Base-by-base conservation (phyloP, 805 yeast genomes). In the Zygoascus flipseniorum region DNA sequence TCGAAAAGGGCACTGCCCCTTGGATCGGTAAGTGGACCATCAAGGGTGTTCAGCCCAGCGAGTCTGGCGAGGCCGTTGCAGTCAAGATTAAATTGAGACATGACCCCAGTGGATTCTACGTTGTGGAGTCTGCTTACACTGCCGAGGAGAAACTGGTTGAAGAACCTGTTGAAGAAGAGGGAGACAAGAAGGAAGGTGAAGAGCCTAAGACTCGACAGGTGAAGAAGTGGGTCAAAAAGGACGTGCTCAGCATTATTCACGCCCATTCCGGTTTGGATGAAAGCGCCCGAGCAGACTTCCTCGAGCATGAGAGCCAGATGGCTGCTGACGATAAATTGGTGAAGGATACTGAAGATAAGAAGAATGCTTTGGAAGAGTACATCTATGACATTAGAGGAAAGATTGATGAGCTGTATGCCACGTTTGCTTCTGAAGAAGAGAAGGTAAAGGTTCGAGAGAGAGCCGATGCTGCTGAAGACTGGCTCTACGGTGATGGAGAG, bases 341-440 rank as follows among this genome's bases (percentile, higher is more conserved):
- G 61, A 95, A 95, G 62, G 98, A 93, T 76, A 93, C 98, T 61
- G 98, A 93, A 79, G 97, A 93, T 76, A 89, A 89, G 74, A 93
- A 93, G 85, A 93, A 93, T 72, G 93, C 96, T 60, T 79, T 93
- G 58, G 99, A 93, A 79, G 99, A 93, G 79, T 93, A 93, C 80
- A 93, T 93, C 67, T 93, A 93, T 76, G 95, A 89, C 66, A 82
- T 92, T 74, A 86, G 99, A 77, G 96, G 95, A 71, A 93, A 93
- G 78, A 79, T 93, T 67, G 98, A 90, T 56, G 99, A 89, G 54
- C 83, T 83, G 65, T 92, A 92, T 71, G 79, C 86, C 62, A 83
- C 77, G 64, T 93, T 90, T 69, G 97, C 97, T 54, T 79, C 86
- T 61, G 95, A 85, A 56, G 89, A 82, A 66, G 99, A 93, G 80